Conservation (phyloP, 306 rosid species). For the Vachellia collinsii region DNA sequence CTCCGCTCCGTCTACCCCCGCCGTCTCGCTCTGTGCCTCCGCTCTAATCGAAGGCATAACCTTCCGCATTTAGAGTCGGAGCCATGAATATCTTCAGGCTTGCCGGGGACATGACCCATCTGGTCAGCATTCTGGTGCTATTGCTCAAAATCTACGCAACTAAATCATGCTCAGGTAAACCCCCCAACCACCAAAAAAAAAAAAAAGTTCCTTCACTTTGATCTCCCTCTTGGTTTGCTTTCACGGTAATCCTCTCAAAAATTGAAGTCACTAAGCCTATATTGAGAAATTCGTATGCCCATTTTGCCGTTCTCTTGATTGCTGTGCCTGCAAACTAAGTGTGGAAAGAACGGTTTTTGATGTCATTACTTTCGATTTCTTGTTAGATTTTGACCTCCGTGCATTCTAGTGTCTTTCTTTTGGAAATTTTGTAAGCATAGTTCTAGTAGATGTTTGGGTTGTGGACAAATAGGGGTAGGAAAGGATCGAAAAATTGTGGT, state of each 20-base stretch:
- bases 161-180: constrained; percentile 86
- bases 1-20: not conserved
- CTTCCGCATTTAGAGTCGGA: constrained; percentile 9
- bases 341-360: not conserved
- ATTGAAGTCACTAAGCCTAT: not conserved
- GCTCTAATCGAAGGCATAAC: constrained; percentile 38
- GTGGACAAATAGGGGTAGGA: constrained; percentile 4
- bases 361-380: not conserved
- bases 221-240: constrained; percentile 3
- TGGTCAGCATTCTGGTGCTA: constrained; percentile 82
- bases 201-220: not conserved
- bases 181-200: no score
- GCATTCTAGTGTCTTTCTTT: not conserved
- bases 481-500: constrained; percentile 7
- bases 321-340: not conserved
- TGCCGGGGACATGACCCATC: constrained; percentile 94
- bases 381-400: not conserved
- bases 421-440: not conserved
- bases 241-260: not conserved
- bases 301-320: not conserved
- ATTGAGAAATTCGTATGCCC: not conserved
- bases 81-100: constrained; percentile 90
- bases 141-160: constrained; percentile 98
- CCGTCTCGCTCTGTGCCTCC: constrained; percentile 1
- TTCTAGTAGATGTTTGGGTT: not conserved